Evolutionary conservation across 2,329 filamentous ascomycete genomes (phyloP).

Genomic region (Aureobasidium sp.): DNA sequence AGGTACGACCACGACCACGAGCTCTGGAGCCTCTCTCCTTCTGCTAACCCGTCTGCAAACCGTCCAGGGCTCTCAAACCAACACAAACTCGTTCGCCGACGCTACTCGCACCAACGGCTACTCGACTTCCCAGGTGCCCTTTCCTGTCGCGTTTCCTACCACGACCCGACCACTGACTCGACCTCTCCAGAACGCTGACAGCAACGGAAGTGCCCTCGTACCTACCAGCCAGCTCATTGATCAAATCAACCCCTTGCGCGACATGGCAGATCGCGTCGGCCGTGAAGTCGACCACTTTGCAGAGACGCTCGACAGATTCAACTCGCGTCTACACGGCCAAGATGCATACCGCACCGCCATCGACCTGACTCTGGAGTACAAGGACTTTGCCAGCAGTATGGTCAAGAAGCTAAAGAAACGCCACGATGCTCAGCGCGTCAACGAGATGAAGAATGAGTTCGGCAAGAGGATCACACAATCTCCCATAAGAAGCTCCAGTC

Average conservation of each 20-base stretch:
- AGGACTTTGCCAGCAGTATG: slow-evolving; percentile 43
- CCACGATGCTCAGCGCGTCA: slow-evolving; percentile 30
- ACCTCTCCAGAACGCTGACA: neutral
- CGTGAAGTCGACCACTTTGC: slow-evolving; percentile 84
- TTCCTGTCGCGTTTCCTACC: neutral
- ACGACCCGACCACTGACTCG: neutral
- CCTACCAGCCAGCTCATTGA: slow-evolving; percentile 39
- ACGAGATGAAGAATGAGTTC: slow-evolving; percentile 23
- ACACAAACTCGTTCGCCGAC: neutral
- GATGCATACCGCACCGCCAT: slow-evolving; percentile 53
- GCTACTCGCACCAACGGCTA: neutral
- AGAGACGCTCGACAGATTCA: slow-evolving; percentile 68
- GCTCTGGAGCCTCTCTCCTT: neutral
- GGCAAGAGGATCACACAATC: slow-evolving; percentile 6
- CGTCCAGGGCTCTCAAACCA: neutral
- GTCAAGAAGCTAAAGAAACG: slow-evolving; percentile 38
- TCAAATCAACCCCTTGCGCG: slow-evolving; percentile 51
- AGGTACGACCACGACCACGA: neutral
- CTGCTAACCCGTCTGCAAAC: neutral
- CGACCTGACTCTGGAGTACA: slow-evolving; percentile 44
- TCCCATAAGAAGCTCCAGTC: neutral
- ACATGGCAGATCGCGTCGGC: slow-evolving; percentile 59
- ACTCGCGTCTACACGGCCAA: slow-evolving; percentile 40
- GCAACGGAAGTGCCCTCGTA: neutral
- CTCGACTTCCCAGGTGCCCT: neutral